Conservation (phyloP, 78 protist species). For the Planoprotostelium fungivorum region DNA sequence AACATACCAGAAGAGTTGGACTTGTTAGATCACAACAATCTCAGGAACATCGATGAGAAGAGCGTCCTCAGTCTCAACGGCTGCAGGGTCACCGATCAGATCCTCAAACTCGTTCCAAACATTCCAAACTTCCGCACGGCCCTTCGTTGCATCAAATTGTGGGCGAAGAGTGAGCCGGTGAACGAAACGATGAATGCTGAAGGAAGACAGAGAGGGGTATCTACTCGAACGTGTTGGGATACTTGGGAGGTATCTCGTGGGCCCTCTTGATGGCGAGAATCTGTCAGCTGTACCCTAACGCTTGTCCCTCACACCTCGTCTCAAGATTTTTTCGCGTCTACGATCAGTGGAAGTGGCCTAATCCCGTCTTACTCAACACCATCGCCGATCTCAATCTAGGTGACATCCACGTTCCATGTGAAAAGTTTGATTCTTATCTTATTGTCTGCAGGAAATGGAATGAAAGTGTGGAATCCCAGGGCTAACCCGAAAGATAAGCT, state of each 20-base stretch:
- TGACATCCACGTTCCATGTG: slow-evolving; percentile 66
- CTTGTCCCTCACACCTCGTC: slow-evolving; percentile 74
- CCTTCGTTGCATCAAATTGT: slow-evolving; percentile 84
- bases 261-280: slow-evolving; percentile 91
- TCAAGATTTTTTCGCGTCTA: slow-evolving; percentile 83
- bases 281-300: slow-evolving; percentile 94
- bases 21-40: slow-evolving; percentile 34
- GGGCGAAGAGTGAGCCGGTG: slow-evolving; percentile 82
- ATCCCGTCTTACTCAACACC: slow-evolving; percentile 37
- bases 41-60: slow-evolving; percentile 68
- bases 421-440: slow-evolving; percentile 3
- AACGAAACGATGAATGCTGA: background rate
- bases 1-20: slow-evolving; percentile 74
- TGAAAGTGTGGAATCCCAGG: background rate
- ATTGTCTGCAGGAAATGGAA: background rate
- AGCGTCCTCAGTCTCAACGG: slow-evolving; percentile 68
- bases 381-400: slow-evolving; percentile 40
- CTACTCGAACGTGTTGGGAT: slow-evolving; percentile 89
- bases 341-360: slow-evolving; percentile 77
- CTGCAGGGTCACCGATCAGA: slow-evolving; percentile 87
- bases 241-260: slow-evolving; percentile 94
- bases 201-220: slow-evolving; percentile 70
- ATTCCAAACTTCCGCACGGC: slow-evolving; percentile 73
- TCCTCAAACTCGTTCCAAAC: slow-evolving; percentile 88
- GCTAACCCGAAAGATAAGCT: slow-evolving; percentile 30